A percentile compares a stretch with the other conserved stretches of the same genome.
phyloP scores from a whole-genome alignment of 2,329 filamentous ascomycete species.

The Chaetomiaceae sp. region DNA sequence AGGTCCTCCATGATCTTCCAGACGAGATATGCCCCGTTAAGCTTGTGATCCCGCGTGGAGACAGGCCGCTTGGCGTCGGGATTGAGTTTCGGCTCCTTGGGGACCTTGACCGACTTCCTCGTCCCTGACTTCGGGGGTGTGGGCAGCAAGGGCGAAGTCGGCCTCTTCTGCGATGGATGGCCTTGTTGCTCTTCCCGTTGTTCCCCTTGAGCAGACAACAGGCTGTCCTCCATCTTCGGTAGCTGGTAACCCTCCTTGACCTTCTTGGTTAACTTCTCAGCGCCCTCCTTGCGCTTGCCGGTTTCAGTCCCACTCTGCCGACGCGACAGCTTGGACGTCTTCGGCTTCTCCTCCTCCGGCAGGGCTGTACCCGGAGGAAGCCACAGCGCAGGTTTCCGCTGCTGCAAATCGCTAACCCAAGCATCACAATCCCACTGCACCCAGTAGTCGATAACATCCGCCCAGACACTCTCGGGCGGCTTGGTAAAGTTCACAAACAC shows the following conservation, averaged over 20 bases:
- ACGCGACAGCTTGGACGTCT: conserved; percentile 31
- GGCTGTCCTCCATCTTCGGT: conserved; percentile 7
- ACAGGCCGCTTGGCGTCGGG: conserved; percentile 37
- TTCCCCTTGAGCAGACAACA: neutral
- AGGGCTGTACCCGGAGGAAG: conserved; percentile 41
- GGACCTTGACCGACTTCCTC: conserved; percentile 11
- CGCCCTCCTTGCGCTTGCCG: conserved; percentile 17
- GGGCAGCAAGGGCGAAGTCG: neutral
- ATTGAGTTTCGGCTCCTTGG: conserved; percentile 30
- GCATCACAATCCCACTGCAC: conserved; percentile 71
- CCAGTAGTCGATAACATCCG: conserved; percentile 69
- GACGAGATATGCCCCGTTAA: conserved; percentile 42
- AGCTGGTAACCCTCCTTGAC: conserved; percentile 27
- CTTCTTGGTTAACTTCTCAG: conserved; percentile 19
- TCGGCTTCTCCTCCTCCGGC: conserved; percentile 39
- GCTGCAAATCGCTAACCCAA: conserved; percentile 62
- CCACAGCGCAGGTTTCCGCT: conserved; percentile 57
- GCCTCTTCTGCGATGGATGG: neutral
- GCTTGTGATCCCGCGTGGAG: conserved; percentile 43
- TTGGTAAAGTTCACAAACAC: conserved; percentile 71
- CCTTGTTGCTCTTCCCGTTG: neutral
- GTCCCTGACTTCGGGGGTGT: conserved; percentile 4
- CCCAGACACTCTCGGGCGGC: conserved; percentile 67
- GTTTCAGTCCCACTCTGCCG: conserved; percentile 19
- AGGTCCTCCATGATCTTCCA: conserved; percentile 40